Percentiles rank a stretch among this genome's conserved stretches.
Conservation (phyloP, 176 grass and related monocot genomes). For the Neostapfia colusana region DNA sequence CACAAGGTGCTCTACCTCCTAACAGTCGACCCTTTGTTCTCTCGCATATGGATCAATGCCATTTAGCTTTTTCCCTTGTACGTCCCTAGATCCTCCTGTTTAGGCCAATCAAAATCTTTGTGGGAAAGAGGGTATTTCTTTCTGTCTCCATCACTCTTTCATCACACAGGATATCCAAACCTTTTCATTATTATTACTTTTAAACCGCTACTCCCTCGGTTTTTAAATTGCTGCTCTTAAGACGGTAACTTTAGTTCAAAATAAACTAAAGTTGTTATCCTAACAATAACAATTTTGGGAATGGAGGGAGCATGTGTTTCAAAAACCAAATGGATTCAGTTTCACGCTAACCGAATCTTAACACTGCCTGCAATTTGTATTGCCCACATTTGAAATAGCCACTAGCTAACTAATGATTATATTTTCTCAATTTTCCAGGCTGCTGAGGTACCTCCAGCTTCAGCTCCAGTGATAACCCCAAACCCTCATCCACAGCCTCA, state of each 20-base stretch:
- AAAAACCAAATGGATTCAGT: too few relatives aligned
- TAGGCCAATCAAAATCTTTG: slow-evolving; percentile 3
- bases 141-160: not conserved
- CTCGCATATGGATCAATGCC: slow-evolving; percentile 7
- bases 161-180: not conserved
- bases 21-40: slow-evolving; percentile 20
- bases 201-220: too few relatives aligned
- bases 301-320: too few relatives aligned
- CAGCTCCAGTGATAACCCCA: slow-evolving; percentile 21
- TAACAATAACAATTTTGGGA: too few relatives aligned
- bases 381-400: too few relatives aligned
- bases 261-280: too few relatives aligned
- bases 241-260: too few relatives aligned
- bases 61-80: not conserved
- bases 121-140: not conserved
- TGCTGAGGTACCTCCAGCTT: not conserved
- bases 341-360: too few relatives aligned
- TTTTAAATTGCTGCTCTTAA: not conserved
- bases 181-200: not conserved
- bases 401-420: not conserved
- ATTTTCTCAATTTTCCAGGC: slow-evolving; percentile 1
- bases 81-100: slow-evolving; percentile 11
- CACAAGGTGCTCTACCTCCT: slow-evolving; percentile 1
- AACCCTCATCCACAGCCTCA: not conserved
- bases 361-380: too few relatives aligned